A percentile compares a stretch with the other conserved stretches of the same genome.
phyloP scores from a whole-genome alignment of 352 stramenopile genomes.

The Globisporangium paroecandrum region DNA sequence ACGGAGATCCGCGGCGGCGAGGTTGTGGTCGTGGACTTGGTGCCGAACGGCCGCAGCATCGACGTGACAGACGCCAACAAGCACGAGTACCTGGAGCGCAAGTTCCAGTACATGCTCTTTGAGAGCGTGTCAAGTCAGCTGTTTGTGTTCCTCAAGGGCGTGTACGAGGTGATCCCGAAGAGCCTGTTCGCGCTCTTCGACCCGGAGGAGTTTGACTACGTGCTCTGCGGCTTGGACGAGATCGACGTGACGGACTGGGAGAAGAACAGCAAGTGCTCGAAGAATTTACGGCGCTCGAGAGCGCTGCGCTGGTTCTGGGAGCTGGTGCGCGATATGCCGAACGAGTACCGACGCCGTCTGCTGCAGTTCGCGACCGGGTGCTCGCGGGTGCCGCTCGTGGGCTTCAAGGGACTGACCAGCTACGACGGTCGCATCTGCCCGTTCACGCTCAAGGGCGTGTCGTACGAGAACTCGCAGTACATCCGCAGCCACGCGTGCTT shows the following conservation, averaged over 20 bases:
- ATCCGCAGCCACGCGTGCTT: conserved; percentile 29
- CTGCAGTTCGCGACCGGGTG: conserved; percentile 72
- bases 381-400: conserved; percentile 53
- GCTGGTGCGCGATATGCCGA: conserved; percentile 75
- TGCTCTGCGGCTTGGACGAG: conserved; percentile 90
- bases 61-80: conserved; percentile 91
- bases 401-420: conserved; percentile 48
- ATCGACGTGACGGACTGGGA: conserved; percentile 96
- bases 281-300: conserved; percentile 26
- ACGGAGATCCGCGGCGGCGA: conserved; percentile 19
- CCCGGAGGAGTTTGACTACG: conserved; percentile 92
- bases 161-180: conserved; percentile 89
- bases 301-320: conserved; percentile 54
- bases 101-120: conserved; percentile 90
- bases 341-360: conserved; percentile 46
- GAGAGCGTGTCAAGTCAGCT: conserved; percentile 81
- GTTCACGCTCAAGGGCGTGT: conserved; percentile 55
- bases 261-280: conserved; percentile 59
- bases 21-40: conserved; percentile 32
- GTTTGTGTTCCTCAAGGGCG: conserved; percentile 78
- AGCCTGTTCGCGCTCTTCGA: conserved; percentile 92
- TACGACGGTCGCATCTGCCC: conserved; percentile 56
- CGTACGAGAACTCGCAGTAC: conserved; percentile 25
- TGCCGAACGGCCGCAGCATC: conserved; percentile 39
- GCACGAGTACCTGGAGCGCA: conserved; percentile 82